These are phyloP conservation scores for Lepidium didymum DNA, from an alignment of 345 rosid species.

Conservation along the genomic window DNA sequence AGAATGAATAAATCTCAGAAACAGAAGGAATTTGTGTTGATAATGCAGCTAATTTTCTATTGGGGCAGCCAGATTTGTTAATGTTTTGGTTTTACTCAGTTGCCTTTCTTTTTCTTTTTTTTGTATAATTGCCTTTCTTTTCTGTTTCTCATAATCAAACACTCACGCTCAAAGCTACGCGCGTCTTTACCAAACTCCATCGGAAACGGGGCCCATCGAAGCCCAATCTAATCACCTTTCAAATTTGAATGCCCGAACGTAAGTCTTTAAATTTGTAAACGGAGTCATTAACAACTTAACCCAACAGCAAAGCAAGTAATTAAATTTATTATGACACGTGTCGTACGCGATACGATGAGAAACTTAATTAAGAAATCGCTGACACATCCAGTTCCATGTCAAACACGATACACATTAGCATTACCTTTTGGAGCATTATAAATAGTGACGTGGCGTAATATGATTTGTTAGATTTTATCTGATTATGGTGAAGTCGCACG, in stretches of 20 bases:
- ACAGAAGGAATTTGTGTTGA: not conserved
- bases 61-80: constrained; percentile 22
- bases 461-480: not conserved
- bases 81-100: constrained; percentile 17
- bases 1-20: not conserved
- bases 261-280: not conserved
- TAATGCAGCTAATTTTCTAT: constrained; percentile 17
- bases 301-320: constrained; percentile 2
- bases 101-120: not conserved
- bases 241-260: constrained; percentile 5
- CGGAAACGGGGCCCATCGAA: constrained; percentile 11
- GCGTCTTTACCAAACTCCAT: constrained; percentile 2
- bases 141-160: constrained; percentile 1
- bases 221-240: constrained; percentile 14
- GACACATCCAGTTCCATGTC: constrained; percentile 12
- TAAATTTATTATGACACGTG: not conserved
- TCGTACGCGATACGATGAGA: not conserved
- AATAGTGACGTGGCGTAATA: constrained; percentile 1
- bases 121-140: constrained; percentile 8
- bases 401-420: constrained; percentile 16
- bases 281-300: constrained; percentile 9
- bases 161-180: constrained; percentile 5
- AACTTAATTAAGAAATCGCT: not conserved
- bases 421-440: not conserved
- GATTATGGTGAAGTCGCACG: constrained; percentile 21